Conservation (phyloP, 768 basidiomycete species). For the Mycena filopes region DNA sequence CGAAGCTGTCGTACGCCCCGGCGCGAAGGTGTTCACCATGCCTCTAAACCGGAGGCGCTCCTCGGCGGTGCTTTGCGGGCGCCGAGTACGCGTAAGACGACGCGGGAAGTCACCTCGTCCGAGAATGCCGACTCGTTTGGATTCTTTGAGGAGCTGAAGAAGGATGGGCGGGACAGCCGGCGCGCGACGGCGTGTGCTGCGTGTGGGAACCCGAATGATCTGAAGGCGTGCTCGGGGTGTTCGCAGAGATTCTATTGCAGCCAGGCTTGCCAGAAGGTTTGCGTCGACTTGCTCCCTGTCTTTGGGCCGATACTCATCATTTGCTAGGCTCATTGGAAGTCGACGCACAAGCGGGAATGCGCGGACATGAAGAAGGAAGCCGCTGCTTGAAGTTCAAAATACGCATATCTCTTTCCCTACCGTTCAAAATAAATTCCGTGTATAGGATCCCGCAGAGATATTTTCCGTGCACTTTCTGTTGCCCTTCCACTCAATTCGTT, state of each 20-base stretch:
- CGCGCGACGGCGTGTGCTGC: constrained; percentile 37
- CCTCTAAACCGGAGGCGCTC: constrained; percentile 30
- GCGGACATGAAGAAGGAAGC: constrained; percentile 25
- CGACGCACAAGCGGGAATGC: constrained; percentile 36
- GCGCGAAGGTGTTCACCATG: constrained; percentile 36
- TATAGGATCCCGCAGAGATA: no score
- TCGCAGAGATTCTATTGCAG: constrained; percentile 33
- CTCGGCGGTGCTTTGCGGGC: not conserved
- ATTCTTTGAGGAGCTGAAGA: constrained; percentile 37
- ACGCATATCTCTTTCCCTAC: no score
- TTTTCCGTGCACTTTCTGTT: no score
- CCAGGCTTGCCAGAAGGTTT: constrained; percentile 33
- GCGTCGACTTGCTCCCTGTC: constrained; percentile 5
- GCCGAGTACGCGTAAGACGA: constrained; percentile 30
- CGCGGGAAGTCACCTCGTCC: constrained; percentile 26
- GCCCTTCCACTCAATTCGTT: no score
- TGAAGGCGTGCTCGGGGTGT: constrained; percentile 30
- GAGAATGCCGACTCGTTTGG: constrained; percentile 28
- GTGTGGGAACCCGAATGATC: constrained; percentile 38
- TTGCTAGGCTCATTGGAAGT: constrained; percentile 36
- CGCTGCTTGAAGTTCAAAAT: constrained; percentile 6
- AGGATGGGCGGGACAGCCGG: constrained; percentile 35
- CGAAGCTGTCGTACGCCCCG: constrained; percentile 35
- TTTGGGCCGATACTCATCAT: constrained; percentile 12
- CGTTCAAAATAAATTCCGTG: no score